Percentiles rank a stretch among this genome's conserved stretches.
Conservation (phyloP, 2,329 filamentous ascomycete species). For the Colletotrichum shisoi region DNA sequence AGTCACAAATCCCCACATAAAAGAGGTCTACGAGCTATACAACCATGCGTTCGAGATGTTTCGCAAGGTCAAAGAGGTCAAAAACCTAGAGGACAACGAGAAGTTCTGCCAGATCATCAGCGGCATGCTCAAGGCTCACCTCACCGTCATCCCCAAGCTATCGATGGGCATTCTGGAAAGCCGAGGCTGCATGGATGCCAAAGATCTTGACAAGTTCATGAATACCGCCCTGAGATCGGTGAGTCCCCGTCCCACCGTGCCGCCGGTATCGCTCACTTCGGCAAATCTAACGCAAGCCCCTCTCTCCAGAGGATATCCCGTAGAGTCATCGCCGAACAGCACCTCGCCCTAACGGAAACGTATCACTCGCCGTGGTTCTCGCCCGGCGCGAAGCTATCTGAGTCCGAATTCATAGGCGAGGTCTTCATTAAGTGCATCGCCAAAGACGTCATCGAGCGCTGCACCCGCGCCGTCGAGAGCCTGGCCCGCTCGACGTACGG, state of each 20-base stretch:
- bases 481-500: conserved; percentile 80
- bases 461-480: conserved; percentile 76
- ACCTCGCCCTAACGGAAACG: conserved; percentile 92
- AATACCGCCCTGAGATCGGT: conserved; percentile 90
- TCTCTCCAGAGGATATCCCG: conserved; percentile 80
- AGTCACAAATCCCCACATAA: conserved; percentile 92
- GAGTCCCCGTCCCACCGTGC: conserved; percentile 47
- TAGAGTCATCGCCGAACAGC: conserved; percentile 96
- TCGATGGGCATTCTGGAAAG: conserved; percentile 95
- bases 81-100: conserved; percentile 88
- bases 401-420: conserved; percentile 89
- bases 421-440: conserved; percentile 94
- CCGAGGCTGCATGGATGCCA: conserved; percentile 78
- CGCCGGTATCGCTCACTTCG: not conserved
- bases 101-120: conserved; percentile 81
- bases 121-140: conserved; percentile 82
- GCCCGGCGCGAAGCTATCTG: conserved; percentile 74
- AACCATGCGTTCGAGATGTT: conserved; percentile 95
- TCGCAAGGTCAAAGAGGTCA: conserved; percentile 82
- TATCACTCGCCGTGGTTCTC: conserved; percentile 92
- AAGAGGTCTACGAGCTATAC: conserved; percentile 95
- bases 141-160: conserved; percentile 91
- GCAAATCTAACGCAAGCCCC: conserved; percentile 19
- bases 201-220: conserved; percentile 92
- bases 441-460: conserved; percentile 84